Evolutionary conservation across 164 flowering plant genomes (phyloP).

Genomic region (Chimonanthus salicifolius): DNA sequence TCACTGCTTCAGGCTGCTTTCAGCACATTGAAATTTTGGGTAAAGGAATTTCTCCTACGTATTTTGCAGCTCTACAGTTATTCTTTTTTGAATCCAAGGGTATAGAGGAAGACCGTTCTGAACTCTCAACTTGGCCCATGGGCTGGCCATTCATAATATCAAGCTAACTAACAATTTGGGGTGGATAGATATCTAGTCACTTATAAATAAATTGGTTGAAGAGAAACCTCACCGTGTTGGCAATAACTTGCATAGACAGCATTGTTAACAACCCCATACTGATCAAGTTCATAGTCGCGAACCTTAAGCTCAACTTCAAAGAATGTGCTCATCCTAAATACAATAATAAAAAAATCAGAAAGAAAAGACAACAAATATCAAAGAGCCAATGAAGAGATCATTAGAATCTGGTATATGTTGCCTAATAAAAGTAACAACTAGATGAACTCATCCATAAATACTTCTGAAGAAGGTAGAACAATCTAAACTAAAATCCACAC

Average conservation of each 20-base stretch:
- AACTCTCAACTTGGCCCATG: no score
- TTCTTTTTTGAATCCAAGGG: background rate
- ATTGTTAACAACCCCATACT: slow-evolving; percentile 94
- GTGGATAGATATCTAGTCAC: background rate
- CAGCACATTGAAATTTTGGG: no score
- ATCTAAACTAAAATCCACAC: no score
- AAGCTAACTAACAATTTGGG: background rate
- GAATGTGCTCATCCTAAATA: slow-evolving; percentile 57
- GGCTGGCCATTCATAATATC: background rate
- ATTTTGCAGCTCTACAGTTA: background rate
- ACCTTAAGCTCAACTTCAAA: slow-evolving; percentile 76
- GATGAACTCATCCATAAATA: background rate
- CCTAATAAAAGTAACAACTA: background rate
- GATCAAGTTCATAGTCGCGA: slow-evolving; percentile 90
- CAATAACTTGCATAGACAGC: slow-evolving; percentile 91
- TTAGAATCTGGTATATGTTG: no score
- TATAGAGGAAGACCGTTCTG: no score
- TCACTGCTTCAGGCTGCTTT: no score
- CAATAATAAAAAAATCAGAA: background rate
- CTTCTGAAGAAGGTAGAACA: background rate
- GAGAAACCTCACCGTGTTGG: slow-evolving; percentile 59
- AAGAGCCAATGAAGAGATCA: background rate
- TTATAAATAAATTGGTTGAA: background rate
- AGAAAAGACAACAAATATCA: background rate
- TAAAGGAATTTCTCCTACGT: no score